Conservation (phyloP, 805 yeast species). For the Ogataea neopini region DNA sequence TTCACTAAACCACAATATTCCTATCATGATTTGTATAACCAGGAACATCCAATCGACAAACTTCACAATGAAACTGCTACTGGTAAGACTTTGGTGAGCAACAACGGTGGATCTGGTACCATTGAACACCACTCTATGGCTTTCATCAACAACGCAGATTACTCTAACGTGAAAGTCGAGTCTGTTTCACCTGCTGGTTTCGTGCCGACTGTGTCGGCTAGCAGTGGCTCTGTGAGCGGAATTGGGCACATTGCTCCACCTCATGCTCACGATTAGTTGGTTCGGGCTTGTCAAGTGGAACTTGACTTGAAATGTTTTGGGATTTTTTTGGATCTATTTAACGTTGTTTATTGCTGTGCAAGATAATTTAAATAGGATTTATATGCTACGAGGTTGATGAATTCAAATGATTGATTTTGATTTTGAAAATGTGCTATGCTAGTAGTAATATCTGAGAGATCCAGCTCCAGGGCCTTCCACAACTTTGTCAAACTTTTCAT, state of each 20-base stretch:
- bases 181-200: constrained; percentile 19
- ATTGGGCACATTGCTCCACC: constrained; percentile 24
- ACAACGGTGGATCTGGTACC: constrained; percentile 33
- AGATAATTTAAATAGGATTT: background rate
- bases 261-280: constrained; percentile 1
- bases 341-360: constrained; percentile 1
- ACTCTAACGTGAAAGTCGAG: constrained; percentile 1
- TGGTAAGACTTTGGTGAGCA: constrained; percentile 24
- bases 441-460: constrained; percentile 10
- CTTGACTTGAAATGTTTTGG: background rate
- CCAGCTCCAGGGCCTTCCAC: constrained; percentile 17
- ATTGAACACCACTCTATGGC: constrained; percentile 32
- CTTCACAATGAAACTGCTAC: constrained; percentile 18
- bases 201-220: constrained; percentile 36
- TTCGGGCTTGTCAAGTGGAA: no score
- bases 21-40: constrained; percentile 28
- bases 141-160: constrained; percentile 28
- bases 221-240: constrained; percentile 28
- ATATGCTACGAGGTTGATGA: background rate
- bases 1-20: constrained; percentile 25
- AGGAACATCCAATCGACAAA: constrained; percentile 22
- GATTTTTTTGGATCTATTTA: background rate
- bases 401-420: background rate
- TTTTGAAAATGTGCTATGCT: background rate
- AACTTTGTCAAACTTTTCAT: constrained; percentile 65